Base-by-base conservation (phyloP, 805 yeast genomes). In the Lachancea mirantina region DNA sequence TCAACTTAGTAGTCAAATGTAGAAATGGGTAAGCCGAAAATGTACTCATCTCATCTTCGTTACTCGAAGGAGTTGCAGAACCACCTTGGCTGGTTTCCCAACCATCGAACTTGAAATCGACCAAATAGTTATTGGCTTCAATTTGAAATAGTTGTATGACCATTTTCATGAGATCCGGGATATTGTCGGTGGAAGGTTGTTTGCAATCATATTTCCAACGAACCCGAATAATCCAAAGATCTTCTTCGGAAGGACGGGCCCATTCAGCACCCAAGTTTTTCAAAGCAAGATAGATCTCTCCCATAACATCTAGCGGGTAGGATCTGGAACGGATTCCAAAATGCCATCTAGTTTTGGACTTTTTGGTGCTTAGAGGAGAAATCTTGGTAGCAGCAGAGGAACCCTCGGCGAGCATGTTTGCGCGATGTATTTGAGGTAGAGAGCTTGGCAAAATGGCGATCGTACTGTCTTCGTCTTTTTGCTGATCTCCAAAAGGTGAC, bases 251-350 rank as follows among this genome's bases (percentile, higher is more conserved):
- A 5, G 97, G 96, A 47, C 80, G 78, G 7, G 92, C 84, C 97
- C 97, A 92, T 58, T 92, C 96, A 0, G 97, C 97, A 1, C 96
- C 96, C 34, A 92, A 64, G 49, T 84, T 85, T 60, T 84, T 84
- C 53, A 92, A 67, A 1, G 97, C 97, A 28, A 96, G 70, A 61
- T 92, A 92, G 26, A 92, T 88, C 56, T 92, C 98, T 17, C 96
- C 96, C 97, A 92, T 92, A 3, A 92, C 98, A 58, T 92, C 98
- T 47, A 92, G 67, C 20, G 98, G 97, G 55, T 92, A 92, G 1
- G 96, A 84, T 49, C 96, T 71, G 6, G 96, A 85, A 54, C 98
- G 70, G 40, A 92, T 92, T 44, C 98, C 98, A 54, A 92, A 92
- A 65, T 92, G 98, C 98, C 98, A 92, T 59, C 95, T 77, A 5